Evolutionary conservation across 169 alveolate species (phyloP), one percentile per base, ranked within the genome.

Genomic region (Plasmodium ovale): DNA sequence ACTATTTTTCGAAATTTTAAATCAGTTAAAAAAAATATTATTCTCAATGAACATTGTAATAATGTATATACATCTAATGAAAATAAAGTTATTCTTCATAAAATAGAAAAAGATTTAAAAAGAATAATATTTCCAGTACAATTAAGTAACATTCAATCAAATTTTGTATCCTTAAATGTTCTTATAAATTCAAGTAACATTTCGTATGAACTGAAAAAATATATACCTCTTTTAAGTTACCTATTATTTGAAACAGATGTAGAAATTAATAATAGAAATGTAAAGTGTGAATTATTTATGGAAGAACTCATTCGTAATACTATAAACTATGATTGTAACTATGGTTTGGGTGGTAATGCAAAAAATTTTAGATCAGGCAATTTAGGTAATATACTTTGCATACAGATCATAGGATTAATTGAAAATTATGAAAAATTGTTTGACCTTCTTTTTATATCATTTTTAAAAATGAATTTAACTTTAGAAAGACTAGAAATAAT

Each of bases 191-290:
- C 94, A 3, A 58, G 39, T 31, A 68, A 68, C 6, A 70, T 89
- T 39, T 72, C 37, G 6, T 65, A 68, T 0, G 85, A 53, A 29
- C 74, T 72, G 39, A 56, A 69, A 44, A 92, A 89, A 64, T 89
- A 92, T 47, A 69, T 93, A 5, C 87, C 93, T 16, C 53, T 93
- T 4, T 49, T 93, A 49, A 87, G 94, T 39, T 87, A 71, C 25
- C 49, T 93, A 19, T 33, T 93, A 12, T 93, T 93, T 53, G 93
- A 89, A 49, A 89, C 95, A 7, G 92, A 92, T 33, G 49, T 91
- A n/a, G 39, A 29, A 33, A 53, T 74, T 14, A 85, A 73, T 42
- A 91, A 72, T 33, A 37, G 9, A 6, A 49, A 27, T 29, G 56
- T 93, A 44, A 73, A 77, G 44, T 79, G 92, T 21, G 95, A 92